Conservation (phyloP, 2,329 filamentous ascomycete species). For the Stemphylium beticola region DNA sequence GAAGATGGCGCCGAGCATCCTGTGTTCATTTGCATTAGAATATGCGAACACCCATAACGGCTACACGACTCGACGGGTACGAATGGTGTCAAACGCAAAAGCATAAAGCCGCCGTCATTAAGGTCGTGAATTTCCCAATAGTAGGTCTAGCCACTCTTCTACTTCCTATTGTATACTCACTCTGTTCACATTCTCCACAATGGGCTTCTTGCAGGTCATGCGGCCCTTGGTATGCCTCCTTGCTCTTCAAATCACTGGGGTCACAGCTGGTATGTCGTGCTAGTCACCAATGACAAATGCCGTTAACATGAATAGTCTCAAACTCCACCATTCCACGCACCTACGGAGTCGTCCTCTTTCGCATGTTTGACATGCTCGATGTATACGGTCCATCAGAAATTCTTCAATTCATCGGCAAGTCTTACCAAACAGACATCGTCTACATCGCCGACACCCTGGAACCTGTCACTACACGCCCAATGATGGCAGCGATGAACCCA, state of each 20-base stretch:
- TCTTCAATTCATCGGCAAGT: conserved; percentile 41
- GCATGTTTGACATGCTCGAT: conserved; percentile 37
- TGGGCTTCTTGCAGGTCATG: conserved; percentile 9
- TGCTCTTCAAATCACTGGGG: neutral
- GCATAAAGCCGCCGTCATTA: neutral
- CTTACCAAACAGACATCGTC: conserved; percentile 29
- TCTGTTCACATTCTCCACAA: neutral
- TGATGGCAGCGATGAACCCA: conserved; percentile 29
- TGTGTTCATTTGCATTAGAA: neutral
- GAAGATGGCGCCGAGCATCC: neutral
- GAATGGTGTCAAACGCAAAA: neutral
- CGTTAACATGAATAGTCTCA: conserved; percentile 3
- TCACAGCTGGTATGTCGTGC: conserved; percentile 1
- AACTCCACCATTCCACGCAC: conserved; percentile 23
- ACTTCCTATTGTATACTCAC: neutral
- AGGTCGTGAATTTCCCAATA: neutral
- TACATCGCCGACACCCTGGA: conserved; percentile 35
- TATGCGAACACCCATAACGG: neutral
- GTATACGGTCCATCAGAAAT: conserved; percentile 52
- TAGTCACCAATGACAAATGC: neutral
- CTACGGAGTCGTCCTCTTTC: conserved; percentile 37
- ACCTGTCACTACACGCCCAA: conserved; percentile 34
- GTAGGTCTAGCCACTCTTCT: neutral
- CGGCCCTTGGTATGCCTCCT: neutral
- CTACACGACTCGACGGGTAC: neutral